phyloP scores from a whole-genome alignment of 1,284 basidiomycete species.

The Moesziomyces globuligerus region DNA sequence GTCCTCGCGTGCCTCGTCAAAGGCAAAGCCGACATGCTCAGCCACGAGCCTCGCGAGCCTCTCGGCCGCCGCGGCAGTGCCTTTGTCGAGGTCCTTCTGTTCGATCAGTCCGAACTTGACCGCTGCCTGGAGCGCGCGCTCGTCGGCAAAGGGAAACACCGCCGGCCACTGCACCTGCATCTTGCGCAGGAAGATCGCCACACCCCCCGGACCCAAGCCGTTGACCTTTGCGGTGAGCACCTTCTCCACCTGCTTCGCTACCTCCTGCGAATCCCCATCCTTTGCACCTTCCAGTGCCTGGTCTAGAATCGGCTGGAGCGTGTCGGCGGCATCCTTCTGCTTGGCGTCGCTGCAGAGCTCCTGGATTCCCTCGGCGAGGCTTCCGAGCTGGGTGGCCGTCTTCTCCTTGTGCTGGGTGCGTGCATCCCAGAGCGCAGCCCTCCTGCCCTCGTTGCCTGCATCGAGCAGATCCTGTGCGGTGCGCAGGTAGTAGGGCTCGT shows the following conservation, averaged over 20 bases:
- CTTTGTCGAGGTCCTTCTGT: slow-evolving; percentile 17
- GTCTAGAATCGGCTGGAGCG: slow-evolving; percentile 27
- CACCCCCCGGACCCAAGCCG: slow-evolving; percentile 40
- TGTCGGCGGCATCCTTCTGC: slow-evolving; percentile 6
- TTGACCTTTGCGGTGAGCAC: slow-evolving; percentile 40
- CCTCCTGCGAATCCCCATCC: slow-evolving; percentile 17
- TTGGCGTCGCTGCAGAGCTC: slow-evolving; percentile 18
- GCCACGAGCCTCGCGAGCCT: slow-evolving; percentile 34
- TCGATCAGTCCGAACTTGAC: slow-evolving; percentile 32
- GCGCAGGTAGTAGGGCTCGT: slow-evolving; percentile 40
- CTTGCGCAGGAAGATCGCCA: slow-evolving; percentile 46
- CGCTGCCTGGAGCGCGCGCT: slow-evolving; percentile 27
- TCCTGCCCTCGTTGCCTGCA: slow-evolving; percentile 40
- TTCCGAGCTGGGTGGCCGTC: slow-evolving; percentile 47
- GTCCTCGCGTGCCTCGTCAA: slow-evolving; percentile 30
- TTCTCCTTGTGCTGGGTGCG: slow-evolving; percentile 57
- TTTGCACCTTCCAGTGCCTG: slow-evolving; percentile 17
- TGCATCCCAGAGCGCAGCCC: slow-evolving; percentile 48
- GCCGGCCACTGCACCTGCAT: slow-evolving; percentile 44
- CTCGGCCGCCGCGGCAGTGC: slow-evolving; percentile 15
- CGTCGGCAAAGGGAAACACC: slow-evolving; percentile 52
- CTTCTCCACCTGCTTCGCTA: slow-evolving; percentile 23
- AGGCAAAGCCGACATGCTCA: slow-evolving; percentile 43
- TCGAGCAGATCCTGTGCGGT: slow-evolving; percentile 36
- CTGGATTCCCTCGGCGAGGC: slow-evolving; percentile 36